These are phyloP conservation scores for Sporisorium exsertum DNA, from an alignment of 1,284 basidiomycete species.

Conservation along the genomic window DNA sequence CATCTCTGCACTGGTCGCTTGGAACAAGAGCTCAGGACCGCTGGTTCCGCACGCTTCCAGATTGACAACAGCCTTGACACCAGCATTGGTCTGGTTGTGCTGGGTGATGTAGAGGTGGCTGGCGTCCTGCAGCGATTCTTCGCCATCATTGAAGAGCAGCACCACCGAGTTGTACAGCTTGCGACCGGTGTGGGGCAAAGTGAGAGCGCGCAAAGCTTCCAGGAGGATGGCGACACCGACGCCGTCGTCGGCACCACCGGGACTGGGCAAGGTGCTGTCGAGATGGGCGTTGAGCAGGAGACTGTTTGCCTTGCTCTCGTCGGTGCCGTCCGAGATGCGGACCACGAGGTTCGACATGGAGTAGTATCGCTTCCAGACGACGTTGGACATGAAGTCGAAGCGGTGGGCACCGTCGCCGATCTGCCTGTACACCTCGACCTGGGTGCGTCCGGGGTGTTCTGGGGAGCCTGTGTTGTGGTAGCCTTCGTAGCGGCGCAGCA, in stretches of 20 bases:
- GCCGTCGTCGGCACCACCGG: slow-evolving; percentile 75
- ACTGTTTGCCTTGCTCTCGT: slow-evolving; percentile 72
- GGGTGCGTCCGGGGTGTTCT: slow-evolving; percentile 38
- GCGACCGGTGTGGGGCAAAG: slow-evolving; percentile 80
- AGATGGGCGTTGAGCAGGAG: slow-evolving; percentile 87
- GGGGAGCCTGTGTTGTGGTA: slow-evolving; percentile 56
- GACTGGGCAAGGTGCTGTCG: slow-evolving; percentile 76
- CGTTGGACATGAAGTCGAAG: slow-evolving; percentile 70
- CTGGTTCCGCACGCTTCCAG: slow-evolving; percentile 91
- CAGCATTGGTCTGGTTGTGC: slow-evolving; percentile 69
- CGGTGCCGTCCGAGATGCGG: slow-evolving; percentile 84
- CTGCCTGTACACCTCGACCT: slow-evolving; percentile 68
- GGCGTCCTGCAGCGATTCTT: slow-evolving; percentile 87
- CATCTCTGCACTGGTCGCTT: slow-evolving; percentile 94
- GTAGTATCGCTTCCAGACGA: slow-evolving; percentile 91
- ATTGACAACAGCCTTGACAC: slow-evolving; percentile 88
- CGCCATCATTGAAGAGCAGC: slow-evolving; percentile 94
- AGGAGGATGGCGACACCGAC: slow-evolving; percentile 90
- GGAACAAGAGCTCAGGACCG: slow-evolving; percentile 91
- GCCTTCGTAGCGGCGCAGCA: slow-evolving; percentile 74
- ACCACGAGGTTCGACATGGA: slow-evolving; percentile 88
- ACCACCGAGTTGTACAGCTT: slow-evolving; percentile 83
- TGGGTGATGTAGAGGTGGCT: slow-evolving; percentile 76
- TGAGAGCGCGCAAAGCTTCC: slow-evolving; percentile 75
- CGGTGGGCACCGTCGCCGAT: slow-evolving; percentile 66